Percentiles rank a stretch among this genome's conserved stretches.
Conservation (phyloP, 306 rosid genomes). For the Echinosophora koreensis region DNA sequence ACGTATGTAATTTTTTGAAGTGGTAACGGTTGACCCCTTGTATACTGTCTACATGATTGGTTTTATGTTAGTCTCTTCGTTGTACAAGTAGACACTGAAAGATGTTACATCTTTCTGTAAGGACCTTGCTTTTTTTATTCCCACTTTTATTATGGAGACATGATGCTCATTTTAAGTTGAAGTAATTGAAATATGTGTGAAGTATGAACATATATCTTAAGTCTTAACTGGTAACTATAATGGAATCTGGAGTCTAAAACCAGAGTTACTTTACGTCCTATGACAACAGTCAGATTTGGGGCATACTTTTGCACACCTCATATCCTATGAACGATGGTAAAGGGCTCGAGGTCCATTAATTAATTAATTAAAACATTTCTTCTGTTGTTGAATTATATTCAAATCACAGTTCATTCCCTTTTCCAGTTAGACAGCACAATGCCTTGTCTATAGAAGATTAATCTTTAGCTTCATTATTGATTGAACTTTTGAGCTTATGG, state of each 20-base stretch:
- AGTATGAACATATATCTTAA: background rate
- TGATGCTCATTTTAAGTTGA: background rate
- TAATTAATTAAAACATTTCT: constrained; percentile 10
- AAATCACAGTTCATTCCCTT: constrained; percentile 27
- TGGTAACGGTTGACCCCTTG: constrained; percentile 49
- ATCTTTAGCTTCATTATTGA: constrained; percentile 19
- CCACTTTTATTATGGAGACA: background rate
- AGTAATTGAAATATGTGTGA: background rate
- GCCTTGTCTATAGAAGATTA: constrained; percentile 13
- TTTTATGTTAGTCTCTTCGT: constrained; percentile 7
- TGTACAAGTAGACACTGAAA: constrained; percentile 1
- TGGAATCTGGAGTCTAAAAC: background rate
- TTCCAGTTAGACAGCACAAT: constrained; percentile 8
- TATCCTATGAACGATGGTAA: background rate
- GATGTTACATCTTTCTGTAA: background rate
- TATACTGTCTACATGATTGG: constrained; percentile 36
- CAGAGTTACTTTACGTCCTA: background rate
- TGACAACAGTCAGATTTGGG: constrained; percentile 16
- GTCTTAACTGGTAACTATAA: background rate
- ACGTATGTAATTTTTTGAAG: constrained; percentile 20
- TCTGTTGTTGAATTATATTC: background rate
- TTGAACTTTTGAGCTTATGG: constrained; percentile 35
- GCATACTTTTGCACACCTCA: background rate
- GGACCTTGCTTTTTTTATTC: background rate
- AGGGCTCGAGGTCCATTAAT: constrained; percentile 12